Percentiles rank a stretch among this genome's conserved stretches.
Conservation (phyloP, 306 rosid genomes). For the Inga oerstediana region DNA sequence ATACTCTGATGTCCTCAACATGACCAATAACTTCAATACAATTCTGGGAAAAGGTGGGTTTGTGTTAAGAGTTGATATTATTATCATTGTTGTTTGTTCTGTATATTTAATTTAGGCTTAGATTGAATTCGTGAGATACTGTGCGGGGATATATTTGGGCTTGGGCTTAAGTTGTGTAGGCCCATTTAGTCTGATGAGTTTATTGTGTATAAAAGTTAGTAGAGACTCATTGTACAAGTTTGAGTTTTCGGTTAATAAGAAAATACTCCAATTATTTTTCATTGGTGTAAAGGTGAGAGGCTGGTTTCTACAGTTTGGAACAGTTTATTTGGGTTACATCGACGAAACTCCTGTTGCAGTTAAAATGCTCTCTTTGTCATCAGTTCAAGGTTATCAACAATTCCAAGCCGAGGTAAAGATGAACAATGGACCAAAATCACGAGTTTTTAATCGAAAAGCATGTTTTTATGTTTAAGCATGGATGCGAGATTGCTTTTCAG, state of each 20-base stretch:
- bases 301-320: neutral
- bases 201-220: no score
- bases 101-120: no score
- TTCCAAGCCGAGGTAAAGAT: neutral
- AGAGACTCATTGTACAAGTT: no score
- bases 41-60: neutral
- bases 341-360: neutral
- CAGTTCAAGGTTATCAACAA: neutral
- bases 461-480: neutral
- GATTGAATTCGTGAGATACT: no score
- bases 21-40: neutral
- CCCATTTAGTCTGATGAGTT: no score
- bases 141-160: no score
- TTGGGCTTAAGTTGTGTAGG: no score
- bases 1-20: neutral
- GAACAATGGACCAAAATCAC: neutral
- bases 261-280: no score
- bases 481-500: neutral
- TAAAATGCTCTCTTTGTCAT: neutral
- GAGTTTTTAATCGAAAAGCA: neutral
- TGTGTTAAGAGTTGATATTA: no score
- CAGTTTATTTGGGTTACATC: neutral
- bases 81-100: no score
- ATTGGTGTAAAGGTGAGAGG: no score
- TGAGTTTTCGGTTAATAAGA: no score